Evolutionary conservation across 2,329 filamentous ascomycete species (phyloP).

Genomic region (Cladobotryum protrusum): DNA sequence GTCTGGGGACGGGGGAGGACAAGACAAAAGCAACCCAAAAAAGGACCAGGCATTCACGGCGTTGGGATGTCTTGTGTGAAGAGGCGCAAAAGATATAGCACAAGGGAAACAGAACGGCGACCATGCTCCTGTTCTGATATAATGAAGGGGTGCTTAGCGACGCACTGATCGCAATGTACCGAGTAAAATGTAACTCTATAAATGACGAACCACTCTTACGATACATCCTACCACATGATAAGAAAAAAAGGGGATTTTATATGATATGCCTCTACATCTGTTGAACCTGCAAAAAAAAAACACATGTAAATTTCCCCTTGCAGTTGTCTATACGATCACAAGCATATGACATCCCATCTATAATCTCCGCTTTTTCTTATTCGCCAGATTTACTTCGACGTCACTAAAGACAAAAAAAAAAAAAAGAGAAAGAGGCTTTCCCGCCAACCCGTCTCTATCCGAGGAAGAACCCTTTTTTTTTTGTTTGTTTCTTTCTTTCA

Average conservation of each 20-base stretch:
- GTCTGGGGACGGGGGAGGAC: not conserved
- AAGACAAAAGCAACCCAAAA: constrained; percentile 8
- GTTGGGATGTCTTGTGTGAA: constrained; percentile 15
- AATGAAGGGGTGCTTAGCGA: not conserved
- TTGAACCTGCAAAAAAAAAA: no score
- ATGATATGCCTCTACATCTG: no score
- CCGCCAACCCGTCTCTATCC: no score
- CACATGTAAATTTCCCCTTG: no score
- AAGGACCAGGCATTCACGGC: constrained; percentile 18
- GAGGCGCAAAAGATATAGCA: not conserved
- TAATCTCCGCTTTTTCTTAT: not conserved
- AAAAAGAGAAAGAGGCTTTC: not conserved
- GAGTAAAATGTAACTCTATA: constrained; percentile 10
- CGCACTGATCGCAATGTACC: constrained; percentile 6
- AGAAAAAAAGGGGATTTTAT: no score
- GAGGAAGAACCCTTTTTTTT: not conserved
- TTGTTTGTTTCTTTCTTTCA: no score
- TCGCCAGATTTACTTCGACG: not conserved
- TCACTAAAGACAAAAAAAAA: not conserved
- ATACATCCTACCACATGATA: no score
- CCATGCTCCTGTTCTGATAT: no score
- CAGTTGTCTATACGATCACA: no score
- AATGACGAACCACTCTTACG: constrained; percentile 1
- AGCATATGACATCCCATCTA: no score
- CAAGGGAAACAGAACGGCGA: not conserved